Base-by-base conservation (phyloP, 192 early-diverging fungal genomes). In the Endogone sp. region DNA sequence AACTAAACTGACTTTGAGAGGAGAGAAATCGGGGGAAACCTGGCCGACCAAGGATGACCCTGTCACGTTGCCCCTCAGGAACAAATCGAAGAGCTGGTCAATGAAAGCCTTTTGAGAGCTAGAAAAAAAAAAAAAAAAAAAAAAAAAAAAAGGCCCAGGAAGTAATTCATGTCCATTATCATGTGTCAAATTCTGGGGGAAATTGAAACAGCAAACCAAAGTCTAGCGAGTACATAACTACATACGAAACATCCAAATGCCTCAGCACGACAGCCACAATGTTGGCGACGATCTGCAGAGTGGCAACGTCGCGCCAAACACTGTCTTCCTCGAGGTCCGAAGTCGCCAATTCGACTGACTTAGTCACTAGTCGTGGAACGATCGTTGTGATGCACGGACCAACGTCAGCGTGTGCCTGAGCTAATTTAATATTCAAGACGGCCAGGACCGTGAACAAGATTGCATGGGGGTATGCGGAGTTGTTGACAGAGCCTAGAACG, bases 181-280 rank as follows among this genome's bases (percentile, higher is more conserved):
- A n/a, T n/a, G n/a, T n/a, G n/a, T n/a, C n/a, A n/a, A n/a, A n/a
- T n/a, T n/a, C n/a, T n/a, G n/a, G n/a, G n/a, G n/a, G n/a, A n/a
- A n/a, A n/a, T n/a, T n/a, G n/a, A n/a, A n/a, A n/a, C n/a, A n/a
- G n/a, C n/a, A 49, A 49, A 49, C 16, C 6, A 49, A 44, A 49
- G 16, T 49, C 6, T 11, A 49, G 1, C 6, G 58, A 29, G 25
- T 3, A 22, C 23, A 67, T 2, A 24, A 16, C 29, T 11, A 60
- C 71, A 71, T 84, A 84, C 85, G 56, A 74, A 24, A 67, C 26
- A 44, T 83, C 75, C n/a, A 86, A 57, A 32, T 79, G 70, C 29
- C 72, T 64, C 67, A 79, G 79, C 13, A 85, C 66, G 49, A 75
- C 54, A 30, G 76, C 74, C 3, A 79, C 71, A 20, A 84, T 81